phyloP scores from a whole-genome alignment of 306 rosid genomes.

The Prunus mume region DNA sequence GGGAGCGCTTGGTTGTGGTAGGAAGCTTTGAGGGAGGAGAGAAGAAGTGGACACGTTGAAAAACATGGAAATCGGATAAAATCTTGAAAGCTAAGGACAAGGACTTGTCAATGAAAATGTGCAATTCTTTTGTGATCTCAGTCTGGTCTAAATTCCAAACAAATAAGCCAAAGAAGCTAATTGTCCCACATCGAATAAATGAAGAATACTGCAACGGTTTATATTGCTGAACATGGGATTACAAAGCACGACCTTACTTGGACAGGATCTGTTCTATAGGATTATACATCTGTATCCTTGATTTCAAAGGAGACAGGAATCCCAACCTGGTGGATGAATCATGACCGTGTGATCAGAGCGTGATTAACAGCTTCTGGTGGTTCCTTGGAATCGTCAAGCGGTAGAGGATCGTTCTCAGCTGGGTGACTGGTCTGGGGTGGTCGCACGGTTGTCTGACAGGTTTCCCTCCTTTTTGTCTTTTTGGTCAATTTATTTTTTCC shows the following conservation, averaged over 20 bases:
- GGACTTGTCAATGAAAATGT: too few relatives aligned
- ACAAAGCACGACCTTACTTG: not conserved
- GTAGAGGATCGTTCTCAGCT: constrained; percentile 20
- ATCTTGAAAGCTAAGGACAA: too few relatives aligned
- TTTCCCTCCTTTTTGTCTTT: not conserved
- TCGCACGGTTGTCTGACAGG: constrained; percentile 27
- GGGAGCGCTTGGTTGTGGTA: too few relatives aligned
- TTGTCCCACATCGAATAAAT: not conserved
- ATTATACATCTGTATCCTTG: not conserved
- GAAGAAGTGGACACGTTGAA: too few relatives aligned
- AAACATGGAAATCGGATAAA: too few relatives aligned
- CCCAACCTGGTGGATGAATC: constrained; percentile 24
- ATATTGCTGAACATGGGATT: accelerated
- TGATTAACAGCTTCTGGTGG: constrained; percentile 8
- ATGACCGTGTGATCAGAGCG: constrained; percentile 27
- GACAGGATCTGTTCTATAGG: constrained; percentile 33
- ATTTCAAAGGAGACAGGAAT: constrained; percentile 27
- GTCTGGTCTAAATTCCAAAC: too few relatives aligned
- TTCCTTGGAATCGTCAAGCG: not conserved
- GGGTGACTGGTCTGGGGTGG: not conserved
- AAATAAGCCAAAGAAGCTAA: too few relatives aligned
- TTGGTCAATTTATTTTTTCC: too few relatives aligned
- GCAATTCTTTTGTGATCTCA: too few relatives aligned
- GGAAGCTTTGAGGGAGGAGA: too few relatives aligned
- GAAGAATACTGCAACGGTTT: too few relatives aligned